Conservation (phyloP, 129 eudicot genomes). For the Saussurea involucrata region DNA sequence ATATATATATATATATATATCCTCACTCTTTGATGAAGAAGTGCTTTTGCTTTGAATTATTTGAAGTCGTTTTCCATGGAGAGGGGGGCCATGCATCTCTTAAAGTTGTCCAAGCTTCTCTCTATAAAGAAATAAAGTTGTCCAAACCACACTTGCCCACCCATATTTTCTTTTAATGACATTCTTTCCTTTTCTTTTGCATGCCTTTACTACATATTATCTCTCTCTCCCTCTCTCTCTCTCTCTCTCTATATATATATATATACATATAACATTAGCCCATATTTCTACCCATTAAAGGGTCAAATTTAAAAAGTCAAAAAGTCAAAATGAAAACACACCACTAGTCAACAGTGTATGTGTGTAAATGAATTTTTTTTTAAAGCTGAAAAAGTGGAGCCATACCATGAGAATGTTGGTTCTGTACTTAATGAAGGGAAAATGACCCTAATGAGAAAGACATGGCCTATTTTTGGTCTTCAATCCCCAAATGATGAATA, state of each 20-base stretch:
- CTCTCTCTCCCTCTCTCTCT: neutral
- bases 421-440: conserved; percentile 22
- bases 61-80: conserved; percentile 35
- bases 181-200: conserved; percentile 7
- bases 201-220: neutral
- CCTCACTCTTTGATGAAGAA: conserved; percentile 18
- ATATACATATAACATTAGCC: neutral
- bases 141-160: conserved; percentile 30
- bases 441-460: conserved; percentile 22
- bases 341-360: neutral
- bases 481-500: conserved; percentile 9
- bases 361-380: neutral
- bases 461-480: conserved; percentile 15
- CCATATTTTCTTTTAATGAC: conserved; percentile 21
- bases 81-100: conserved; percentile 34
- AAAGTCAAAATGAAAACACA: neutral
- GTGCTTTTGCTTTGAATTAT: conserved; percentile 35
- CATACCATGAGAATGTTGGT: conserved; percentile 30
- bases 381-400: conserved; percentile 21
- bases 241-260: neutral
- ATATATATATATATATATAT: neutral
- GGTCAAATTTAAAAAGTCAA: conserved; percentile 1
- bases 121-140: conserved; percentile 36
- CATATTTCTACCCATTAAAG: neutral
- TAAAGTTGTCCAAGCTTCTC: conserved; percentile 27